Conservation (phyloP, 2,329 filamentous ascomycete species). For the Escovopsis sp. region DNA sequence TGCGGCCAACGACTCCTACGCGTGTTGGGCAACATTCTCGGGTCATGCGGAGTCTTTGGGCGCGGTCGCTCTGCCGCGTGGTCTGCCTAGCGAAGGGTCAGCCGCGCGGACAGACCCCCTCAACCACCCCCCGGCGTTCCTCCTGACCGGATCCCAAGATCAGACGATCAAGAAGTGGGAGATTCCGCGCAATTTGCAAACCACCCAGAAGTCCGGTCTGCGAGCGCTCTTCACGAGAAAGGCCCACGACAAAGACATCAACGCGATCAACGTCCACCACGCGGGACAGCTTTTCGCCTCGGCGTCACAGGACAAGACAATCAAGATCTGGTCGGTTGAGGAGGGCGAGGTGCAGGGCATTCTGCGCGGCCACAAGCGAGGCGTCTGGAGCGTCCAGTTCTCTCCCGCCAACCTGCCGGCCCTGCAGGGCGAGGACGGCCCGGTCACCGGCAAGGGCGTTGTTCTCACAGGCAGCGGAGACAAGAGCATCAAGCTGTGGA, state of each 20-base stretch:
- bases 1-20: conserved; percentile 55
- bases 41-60: conserved; percentile 91
- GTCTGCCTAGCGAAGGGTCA: conserved; percentile 51
- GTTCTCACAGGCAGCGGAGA: conserved; percentile 87
- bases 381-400: conserved; percentile 92
- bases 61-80: conserved; percentile 69
- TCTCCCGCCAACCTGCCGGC: conserved; percentile 63
- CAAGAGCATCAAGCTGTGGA: conserved; percentile 95
- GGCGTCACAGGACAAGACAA: conserved; percentile 88
- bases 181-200: conserved; percentile 41
- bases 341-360: conserved; percentile 87
- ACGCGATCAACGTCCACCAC: conserved; percentile 72
- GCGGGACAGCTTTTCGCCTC: conserved; percentile 75
- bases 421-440: conserved; percentile 56
- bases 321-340: conserved; percentile 90
- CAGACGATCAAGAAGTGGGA: conserved; percentile 94
- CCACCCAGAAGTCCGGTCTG: conserved; percentile 35
- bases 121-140: conserved; percentile 64
- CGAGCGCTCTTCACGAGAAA: conserved; percentile 76
- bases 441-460: conserved; percentile 64
- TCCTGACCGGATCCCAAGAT: conserved; percentile 89
- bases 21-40: conserved; percentile 68
- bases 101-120: conserved; percentile 59
- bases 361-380: conserved; percentile 79
- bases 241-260: conserved; percentile 98